Conservation (phyloP, 768 basidiomycete genomes). For the Lactarius akahatsu region DNA sequence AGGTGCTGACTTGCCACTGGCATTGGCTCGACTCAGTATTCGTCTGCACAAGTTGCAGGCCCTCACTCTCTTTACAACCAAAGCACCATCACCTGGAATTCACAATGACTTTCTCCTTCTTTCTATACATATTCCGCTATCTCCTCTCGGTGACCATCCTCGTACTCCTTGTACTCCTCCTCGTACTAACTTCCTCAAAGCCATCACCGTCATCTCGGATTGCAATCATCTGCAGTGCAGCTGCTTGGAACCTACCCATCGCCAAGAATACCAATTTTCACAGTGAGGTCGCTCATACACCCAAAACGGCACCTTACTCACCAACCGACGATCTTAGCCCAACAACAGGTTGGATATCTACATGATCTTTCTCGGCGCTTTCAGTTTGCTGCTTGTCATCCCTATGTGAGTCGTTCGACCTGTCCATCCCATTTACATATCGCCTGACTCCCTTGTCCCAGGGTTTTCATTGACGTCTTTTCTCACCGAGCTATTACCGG, state of each 20-base stretch:
- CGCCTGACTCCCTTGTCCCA: constrained; percentile 2
- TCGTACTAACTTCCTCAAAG: constrained; percentile 5
- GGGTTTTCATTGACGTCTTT: constrained; percentile 23
- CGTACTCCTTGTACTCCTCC: no score
- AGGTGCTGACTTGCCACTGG: constrained; percentile 2
- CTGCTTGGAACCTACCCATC: constrained; percentile 26
- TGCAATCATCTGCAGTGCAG: constrained; percentile 30
- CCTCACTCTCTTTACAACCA: constrained; percentile 10
- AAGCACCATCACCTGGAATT: background rate
- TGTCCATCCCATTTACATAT: background rate
- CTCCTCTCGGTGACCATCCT: constrained; percentile 6
- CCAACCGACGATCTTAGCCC: background rate
- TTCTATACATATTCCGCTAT: constrained; percentile 11
- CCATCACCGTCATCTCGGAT: constrained; percentile 20
- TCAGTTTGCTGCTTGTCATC: constrained; percentile 26
- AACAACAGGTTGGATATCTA: constrained; percentile 22
- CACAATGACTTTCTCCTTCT: background rate
- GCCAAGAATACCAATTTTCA: constrained; percentile 9
- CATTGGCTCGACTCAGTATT: background rate
- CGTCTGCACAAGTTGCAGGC: constrained; percentile 13
- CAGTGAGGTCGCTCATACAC: background rate
- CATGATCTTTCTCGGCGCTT: constrained; percentile 29
- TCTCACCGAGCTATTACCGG: constrained; percentile 11
- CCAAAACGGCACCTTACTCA: background rate
- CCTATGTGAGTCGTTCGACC: constrained; percentile 12